Conservation (phyloP, 2,329 filamentous ascomycete genomes). For the Diaporthe eres region DNA sequence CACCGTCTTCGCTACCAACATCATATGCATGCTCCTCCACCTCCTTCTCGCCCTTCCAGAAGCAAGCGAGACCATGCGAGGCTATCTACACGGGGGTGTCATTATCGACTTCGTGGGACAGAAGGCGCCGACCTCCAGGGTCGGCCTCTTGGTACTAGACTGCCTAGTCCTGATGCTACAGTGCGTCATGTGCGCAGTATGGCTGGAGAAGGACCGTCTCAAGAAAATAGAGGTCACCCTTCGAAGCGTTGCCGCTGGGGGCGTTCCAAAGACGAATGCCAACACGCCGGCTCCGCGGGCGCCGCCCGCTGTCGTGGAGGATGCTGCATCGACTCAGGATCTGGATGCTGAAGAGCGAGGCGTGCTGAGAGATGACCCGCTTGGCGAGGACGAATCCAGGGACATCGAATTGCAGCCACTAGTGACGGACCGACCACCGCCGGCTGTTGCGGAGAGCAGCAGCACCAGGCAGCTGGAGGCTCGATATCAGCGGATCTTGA, state of each 20-base stretch:
- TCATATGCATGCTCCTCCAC: constrained; percentile 73
- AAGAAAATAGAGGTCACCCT: constrained; percentile 60
- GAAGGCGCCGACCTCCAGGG: constrained; percentile 69
- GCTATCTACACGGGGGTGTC: constrained; percentile 77
- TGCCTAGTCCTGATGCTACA: constrained; percentile 69
- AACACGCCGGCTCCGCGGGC: constrained; percentile 47
- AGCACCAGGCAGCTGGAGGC: constrained; percentile 45
- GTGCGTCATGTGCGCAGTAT: constrained; percentile 75
- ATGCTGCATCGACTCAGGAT: constrained; percentile 57
- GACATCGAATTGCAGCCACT: constrained; percentile 63
- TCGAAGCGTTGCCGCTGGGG: constrained; percentile 35
- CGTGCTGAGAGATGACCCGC: constrained; percentile 57
- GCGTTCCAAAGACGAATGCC: constrained; percentile 40
- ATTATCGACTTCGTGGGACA: constrained; percentile 79
- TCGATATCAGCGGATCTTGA: constrained; percentile 40
- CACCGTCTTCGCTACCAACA: constrained; percentile 70
- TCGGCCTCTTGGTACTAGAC: constrained; percentile 70
- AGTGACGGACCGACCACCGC: constrained; percentile 25
- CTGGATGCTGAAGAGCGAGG: constrained; percentile 71
- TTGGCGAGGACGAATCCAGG: constrained; percentile 54
- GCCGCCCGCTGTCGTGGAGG: constrained; percentile 33
- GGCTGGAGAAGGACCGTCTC: constrained; percentile 71
- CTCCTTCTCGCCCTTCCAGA: constrained; percentile 67
- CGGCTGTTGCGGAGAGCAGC: constrained; percentile 45
- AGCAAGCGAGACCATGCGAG: constrained; percentile 73